A percentile compares a stretch with the other conserved stretches of the same genome.
Conservation (phyloP, 106 monocot species). For the Apostasia ramifera region DNA sequence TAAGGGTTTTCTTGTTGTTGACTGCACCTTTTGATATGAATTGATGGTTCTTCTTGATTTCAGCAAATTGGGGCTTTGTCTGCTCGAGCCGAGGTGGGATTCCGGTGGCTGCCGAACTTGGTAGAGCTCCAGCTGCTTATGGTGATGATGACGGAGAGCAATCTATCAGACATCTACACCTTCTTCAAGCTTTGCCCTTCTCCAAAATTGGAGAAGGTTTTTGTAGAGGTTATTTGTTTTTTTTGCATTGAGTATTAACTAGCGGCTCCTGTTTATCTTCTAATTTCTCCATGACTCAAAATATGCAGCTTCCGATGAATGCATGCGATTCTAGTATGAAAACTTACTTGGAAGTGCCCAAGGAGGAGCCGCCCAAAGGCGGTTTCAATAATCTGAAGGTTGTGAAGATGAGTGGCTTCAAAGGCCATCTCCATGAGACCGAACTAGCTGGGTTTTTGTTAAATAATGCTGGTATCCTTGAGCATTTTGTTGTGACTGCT, state of each 20-base stretch:
- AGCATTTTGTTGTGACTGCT: slow-evolving; percentile 15
- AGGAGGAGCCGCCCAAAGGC: slow-evolving; percentile 21
- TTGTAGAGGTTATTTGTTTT: slow-evolving; percentile 30
- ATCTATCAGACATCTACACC: slow-evolving; percentile 26
- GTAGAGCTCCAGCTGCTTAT: slow-evolving; percentile 34
- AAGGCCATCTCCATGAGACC: slow-evolving; percentile 32
- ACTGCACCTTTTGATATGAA: neutral
- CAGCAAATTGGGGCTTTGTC: slow-evolving; percentile 20
- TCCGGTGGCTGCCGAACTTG: slow-evolving; percentile 16
- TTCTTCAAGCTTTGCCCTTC: slow-evolving; percentile 25
- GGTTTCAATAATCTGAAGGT: slow-evolving; percentile 18
- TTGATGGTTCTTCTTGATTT: neutral
- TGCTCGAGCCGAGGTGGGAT: neutral
- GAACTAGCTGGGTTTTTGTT: slow-evolving; percentile 17
- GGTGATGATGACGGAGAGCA: slow-evolving; percentile 28
- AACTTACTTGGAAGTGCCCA: slow-evolving; percentile 20
- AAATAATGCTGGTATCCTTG: slow-evolving; percentile 14
- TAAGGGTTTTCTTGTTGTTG: neutral
- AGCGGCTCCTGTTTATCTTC: neutral
- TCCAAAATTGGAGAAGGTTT: slow-evolving; percentile 25
- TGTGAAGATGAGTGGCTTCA: slow-evolving; percentile 32
- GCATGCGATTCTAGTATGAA: slow-evolving; percentile 14
- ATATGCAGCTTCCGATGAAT: slow-evolving; percentile 29
- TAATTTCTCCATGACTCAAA: neutral
- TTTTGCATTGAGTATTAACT: neutral